Evolutionary conservation across 2,329 filamentous ascomycete species (phyloP), one percentile per base, ranked within the genome.

Genomic region (Herpotrichia juniperi): DNA sequence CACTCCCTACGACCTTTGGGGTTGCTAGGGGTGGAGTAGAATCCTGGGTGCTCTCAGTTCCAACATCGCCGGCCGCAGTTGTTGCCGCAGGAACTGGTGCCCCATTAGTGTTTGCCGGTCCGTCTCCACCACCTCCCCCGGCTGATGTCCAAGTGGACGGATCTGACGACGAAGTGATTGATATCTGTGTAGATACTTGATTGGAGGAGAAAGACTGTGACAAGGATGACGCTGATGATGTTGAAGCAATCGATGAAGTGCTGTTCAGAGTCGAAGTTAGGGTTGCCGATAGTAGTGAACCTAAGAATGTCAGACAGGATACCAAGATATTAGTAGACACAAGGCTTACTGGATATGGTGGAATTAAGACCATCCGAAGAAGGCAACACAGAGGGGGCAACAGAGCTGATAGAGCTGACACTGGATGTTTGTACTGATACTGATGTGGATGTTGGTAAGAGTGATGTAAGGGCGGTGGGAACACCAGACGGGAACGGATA

Each of bases 1-100:
- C 82, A 42, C 83, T 84, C 7, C 85, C 85, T 17, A 86, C 83
- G 3, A 87, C 80, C 52, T 79, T 78, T 14, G 79, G 79, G 21
- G 81, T 83, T 39, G 76, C 74, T 6, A 78, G 68, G 17, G 72
- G 66, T n/a, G n/a, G 34, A 28, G 53, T 56, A 14, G 62, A 57
- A 26, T 61, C 56, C 25, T 58, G 52, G 25, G 46, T 34, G 25
- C 39, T 55, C 4, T 43, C 34, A 16, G 39, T 43, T 6, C 50
- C 40, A 4, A 59, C 42, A 26, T 53, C 50, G 12, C 50, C 43
- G 19, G 54, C 48, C 21, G 59, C 43, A 21, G 43, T 47, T 9
- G 52, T 42, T 4, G 59, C 45, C 24, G 53, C 50, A n/a, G 53
- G 47, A 22, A 54, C 45, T 24, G 59, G 42, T 32, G 57, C 59